phyloP scores from a whole-genome alignment of 176 grass and related monocot genomes.

The Pharus latifolius region DNA sequence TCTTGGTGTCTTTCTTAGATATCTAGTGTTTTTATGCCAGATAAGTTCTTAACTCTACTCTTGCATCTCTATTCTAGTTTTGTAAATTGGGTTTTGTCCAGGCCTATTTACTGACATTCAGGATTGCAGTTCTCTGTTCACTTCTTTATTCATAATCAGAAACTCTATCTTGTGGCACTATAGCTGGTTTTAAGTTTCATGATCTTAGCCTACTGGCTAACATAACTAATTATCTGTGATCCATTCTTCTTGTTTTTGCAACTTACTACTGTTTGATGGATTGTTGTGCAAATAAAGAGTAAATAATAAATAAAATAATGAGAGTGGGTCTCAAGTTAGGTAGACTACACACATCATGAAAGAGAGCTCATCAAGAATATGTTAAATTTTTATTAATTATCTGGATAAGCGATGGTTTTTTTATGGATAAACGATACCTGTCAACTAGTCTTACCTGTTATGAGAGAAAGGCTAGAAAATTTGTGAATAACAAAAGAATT shows the following conservation, averaged over 20 bases:
- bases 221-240: neutral
- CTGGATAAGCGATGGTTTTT: too few relatives aligned
- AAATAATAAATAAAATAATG: too few relatives aligned
- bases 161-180: constrained; percentile 1
- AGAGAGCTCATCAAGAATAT: too few relatives aligned
- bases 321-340: too few relatives aligned
- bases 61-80: constrained; percentile 8
- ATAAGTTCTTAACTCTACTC: neutral
- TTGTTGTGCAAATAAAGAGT: too few relatives aligned
- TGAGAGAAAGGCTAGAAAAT: too few relatives aligned
- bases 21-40: neutral
- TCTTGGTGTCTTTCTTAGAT: neutral
- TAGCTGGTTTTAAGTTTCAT: neutral
- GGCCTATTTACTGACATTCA: neutral
- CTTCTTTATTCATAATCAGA: neutral
- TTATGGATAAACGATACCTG: too few relatives aligned
- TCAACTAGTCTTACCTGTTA: too few relatives aligned
- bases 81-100: neutral
- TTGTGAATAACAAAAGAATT: too few relatives aligned
- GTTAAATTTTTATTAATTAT: too few relatives aligned
- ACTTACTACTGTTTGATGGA: too few relatives aligned
- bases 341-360: too few relatives aligned
- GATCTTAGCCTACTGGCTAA: neutral
- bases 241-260: neutral
- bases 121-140: neutral